These are phyloP conservation scores for Alisma plantagoaquatica DNA, from an alignment of 106 monocot genomes.

Conservation along the genomic window DNA sequence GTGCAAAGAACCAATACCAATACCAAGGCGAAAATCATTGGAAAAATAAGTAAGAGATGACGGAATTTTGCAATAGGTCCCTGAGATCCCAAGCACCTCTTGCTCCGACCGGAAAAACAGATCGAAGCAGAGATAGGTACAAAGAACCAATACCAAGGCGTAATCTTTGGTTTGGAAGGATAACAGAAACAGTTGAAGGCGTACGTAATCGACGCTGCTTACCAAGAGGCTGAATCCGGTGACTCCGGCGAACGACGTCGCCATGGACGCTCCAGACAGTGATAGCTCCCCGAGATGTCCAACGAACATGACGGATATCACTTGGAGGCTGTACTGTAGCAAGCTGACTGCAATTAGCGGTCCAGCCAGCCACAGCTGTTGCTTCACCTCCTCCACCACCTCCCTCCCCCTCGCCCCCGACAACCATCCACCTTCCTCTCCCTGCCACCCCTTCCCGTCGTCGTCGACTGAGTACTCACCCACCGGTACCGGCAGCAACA, in stretches of 20 bases:
- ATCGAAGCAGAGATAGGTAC: no score
- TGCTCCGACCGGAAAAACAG: no score
- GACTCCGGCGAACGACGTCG: conserved; percentile 10
- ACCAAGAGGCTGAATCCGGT: conserved; percentile 14
- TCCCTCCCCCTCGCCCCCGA: not conserved
- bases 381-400: conserved; percentile 2
- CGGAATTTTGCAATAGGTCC: no score
- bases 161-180: not conserved
- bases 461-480: no score
- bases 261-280: conserved; percentile 11
- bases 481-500: no score
- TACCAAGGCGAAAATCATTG: no score
- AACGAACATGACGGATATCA: conserved; percentile 11
- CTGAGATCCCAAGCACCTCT: no score
- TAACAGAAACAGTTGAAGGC: not conserved
- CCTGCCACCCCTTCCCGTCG: not conserved
- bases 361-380: conserved; percentile 4
- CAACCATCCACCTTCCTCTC: not conserved
- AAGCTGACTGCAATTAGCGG: not conserved
- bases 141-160: no score
- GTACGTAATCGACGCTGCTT: no score
- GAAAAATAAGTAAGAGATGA: no score
- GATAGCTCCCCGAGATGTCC: conserved; percentile 12
- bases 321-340: conserved; percentile 2
- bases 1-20: no score